Conservation (phyloP, 345 rosid genomes). For the Salix viminalis region DNA sequence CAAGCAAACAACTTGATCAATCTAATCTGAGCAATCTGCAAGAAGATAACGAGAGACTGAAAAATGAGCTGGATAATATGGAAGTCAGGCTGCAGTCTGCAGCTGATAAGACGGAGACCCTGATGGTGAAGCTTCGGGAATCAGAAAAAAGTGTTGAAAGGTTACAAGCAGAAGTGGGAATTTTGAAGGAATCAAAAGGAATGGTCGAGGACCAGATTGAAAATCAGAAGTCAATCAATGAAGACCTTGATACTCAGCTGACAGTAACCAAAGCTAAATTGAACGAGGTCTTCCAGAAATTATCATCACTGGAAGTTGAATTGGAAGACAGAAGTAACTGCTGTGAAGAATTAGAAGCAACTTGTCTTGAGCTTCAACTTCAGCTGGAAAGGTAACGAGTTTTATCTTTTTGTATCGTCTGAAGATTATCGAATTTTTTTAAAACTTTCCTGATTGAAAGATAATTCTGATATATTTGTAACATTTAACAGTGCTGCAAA, state of each 20-base stretch:
- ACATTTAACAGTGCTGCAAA: conserved; percentile 47
- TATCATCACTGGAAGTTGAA: conserved; percentile 74
- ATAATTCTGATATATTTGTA: conserved; percentile 13
- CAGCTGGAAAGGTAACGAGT: conserved; percentile 71
- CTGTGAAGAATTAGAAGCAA: conserved; percentile 84
- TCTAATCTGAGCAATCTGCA: conserved; percentile 28
- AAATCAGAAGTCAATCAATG: conserved; percentile 61
- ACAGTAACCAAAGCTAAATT: conserved; percentile 57
- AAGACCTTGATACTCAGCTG: conserved; percentile 84
- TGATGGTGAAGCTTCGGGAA: conserved; percentile 38
- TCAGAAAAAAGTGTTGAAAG: conserved; percentile 41
- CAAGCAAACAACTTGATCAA: conserved; percentile 15
- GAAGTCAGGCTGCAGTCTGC: conserved; percentile 38
- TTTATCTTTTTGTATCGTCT: neutral
- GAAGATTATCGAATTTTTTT: neutral
- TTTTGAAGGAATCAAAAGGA: conserved; percentile 47
- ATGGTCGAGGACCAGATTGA: conserved; percentile 62
- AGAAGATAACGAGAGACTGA: conserved; percentile 41
- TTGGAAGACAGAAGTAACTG: conserved; percentile 70
- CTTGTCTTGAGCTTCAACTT: conserved; percentile 89
- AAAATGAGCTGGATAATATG: conserved; percentile 37
- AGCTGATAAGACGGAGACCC: conserved; percentile 29
- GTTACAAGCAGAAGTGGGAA: conserved; percentile 46
- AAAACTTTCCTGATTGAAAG: neutral
- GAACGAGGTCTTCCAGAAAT: conserved; percentile 65